Percentiles rank a stretch among this genome's conserved stretches.
phyloP scores from a whole-genome alignment of 202 grass and related monocot genomes.

The Panicum virgatum region DNA sequence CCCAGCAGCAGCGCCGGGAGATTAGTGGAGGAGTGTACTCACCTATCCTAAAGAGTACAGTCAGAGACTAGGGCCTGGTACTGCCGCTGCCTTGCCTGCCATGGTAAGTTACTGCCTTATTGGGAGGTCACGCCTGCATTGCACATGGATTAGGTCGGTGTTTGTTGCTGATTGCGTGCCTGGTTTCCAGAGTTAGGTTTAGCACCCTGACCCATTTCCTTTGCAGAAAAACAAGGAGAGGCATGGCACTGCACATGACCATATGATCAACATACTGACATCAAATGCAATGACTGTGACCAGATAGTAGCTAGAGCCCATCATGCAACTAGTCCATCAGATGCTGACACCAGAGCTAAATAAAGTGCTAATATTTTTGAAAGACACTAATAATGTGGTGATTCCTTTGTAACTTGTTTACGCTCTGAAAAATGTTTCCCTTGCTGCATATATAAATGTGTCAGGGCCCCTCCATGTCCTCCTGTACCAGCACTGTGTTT shows the following conservation, averaged over 20 bases:
- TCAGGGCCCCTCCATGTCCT: background rate
- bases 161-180: background rate
- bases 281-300: no score
- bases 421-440: background rate
- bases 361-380: no score
- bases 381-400: no score
- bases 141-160: background rate
- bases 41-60: background rate
- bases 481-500: slow-evolving; percentile 8
- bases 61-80: background rate
- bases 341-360: background rate
- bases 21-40: slow-evolving; percentile 14
- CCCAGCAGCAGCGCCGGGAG: background rate
- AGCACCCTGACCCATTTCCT: background rate
- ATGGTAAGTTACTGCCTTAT: no score
- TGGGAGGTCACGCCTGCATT: background rate
- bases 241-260: background rate
- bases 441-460: background rate
- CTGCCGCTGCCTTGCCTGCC: no score
- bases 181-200: background rate
- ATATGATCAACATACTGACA: background rate
- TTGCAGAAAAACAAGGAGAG: background rate
- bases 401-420: no score
- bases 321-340: background rate
- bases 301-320: background rate